Evolutionary conservation across 306 rosid genomes (phyloP).

Genomic region (Nissolia schottii): DNA sequence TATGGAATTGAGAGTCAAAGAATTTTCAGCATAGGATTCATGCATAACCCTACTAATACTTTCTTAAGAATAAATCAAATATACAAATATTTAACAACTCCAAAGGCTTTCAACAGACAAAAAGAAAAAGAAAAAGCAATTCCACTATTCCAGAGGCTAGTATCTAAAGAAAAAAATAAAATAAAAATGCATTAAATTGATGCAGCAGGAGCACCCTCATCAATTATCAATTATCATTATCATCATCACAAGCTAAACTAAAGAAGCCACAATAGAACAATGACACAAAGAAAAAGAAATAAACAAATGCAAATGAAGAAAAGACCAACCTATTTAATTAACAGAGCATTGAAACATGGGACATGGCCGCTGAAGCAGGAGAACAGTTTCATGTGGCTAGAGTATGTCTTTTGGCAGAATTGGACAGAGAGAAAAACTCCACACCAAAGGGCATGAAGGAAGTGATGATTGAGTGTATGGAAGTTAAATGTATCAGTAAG

Average conservation of each 20-base stretch:
- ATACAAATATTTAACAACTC: neutral
- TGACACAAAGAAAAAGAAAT: neutral
- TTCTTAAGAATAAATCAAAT: neutral
- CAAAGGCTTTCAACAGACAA: neutral
- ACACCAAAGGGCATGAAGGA: neutral
- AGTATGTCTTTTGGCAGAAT: neutral
- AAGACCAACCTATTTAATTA: slow-evolving; percentile 23
- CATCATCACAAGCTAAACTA: neutral
- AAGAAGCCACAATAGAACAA: neutral
- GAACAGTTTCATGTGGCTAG: neutral
- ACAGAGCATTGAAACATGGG: slow-evolving; percentile 7
- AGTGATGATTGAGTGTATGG: neutral
- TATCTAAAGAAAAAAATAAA: no score
- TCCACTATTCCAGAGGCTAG: neutral
- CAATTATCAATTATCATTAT: neutral
- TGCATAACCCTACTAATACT: neutral
- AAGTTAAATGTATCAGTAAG: slow-evolving; percentile 14
- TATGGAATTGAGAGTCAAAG: neutral
- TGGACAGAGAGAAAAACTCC: neutral
- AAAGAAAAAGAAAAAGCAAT: neutral
- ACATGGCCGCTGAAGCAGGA: neutral
- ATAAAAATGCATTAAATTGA: slow-evolving; percentile 1
- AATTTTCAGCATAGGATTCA: neutral
- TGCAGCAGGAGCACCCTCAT: slow-evolving; percentile 9
- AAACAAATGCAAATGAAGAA: neutral